Evolutionary conservation across 1,139 yeast species (phyloP).

Genomic region (Diutina mesorugosa): DNA sequence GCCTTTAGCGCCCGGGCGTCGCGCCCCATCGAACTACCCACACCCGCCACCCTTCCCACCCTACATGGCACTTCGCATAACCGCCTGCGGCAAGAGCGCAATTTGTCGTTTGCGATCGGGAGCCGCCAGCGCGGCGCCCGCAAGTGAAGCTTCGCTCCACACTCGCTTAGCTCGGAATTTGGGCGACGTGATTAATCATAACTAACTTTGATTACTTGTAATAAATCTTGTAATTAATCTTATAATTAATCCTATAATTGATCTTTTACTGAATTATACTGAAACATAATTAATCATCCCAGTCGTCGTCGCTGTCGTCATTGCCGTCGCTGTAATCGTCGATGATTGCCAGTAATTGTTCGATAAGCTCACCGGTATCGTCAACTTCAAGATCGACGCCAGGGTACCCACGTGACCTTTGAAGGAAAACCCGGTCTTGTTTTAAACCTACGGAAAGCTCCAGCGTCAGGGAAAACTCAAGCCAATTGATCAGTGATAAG

Average conservation of each 20-base stretch:
- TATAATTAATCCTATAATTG: too few species aligned
- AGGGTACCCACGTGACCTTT: neutral
- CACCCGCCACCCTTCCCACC: too few species aligned
- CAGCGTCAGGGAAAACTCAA: neutral
- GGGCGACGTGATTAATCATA: too few species aligned
- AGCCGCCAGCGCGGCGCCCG: neutral
- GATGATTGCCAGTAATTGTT: neutral
- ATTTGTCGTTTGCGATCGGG: neutral
- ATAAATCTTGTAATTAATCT: too few species aligned
- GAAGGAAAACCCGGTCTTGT: neutral
- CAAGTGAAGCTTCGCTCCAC: neutral
- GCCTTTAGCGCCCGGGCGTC: too few species aligned
- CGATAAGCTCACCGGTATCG: neutral
- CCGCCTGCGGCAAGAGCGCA: neutral
- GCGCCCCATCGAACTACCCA: too few species aligned
- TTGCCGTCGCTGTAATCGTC: neutral
- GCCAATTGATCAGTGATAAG: neutral
- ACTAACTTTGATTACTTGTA: too few species aligned
- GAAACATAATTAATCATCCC: neutral
- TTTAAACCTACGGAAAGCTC: neutral
- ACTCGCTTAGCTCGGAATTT: neutral
- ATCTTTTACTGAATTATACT: too few species aligned
- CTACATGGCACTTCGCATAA: too few species aligned
- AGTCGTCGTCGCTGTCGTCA: neutral
- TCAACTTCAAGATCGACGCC: neutral